Evolutionary conservation across 225 moss, liverwort and hornwort species (phyloP), one percentile per base, ranked within the genome.

Genomic region (Bryoerythrophyllum caledonicum): DNA sequence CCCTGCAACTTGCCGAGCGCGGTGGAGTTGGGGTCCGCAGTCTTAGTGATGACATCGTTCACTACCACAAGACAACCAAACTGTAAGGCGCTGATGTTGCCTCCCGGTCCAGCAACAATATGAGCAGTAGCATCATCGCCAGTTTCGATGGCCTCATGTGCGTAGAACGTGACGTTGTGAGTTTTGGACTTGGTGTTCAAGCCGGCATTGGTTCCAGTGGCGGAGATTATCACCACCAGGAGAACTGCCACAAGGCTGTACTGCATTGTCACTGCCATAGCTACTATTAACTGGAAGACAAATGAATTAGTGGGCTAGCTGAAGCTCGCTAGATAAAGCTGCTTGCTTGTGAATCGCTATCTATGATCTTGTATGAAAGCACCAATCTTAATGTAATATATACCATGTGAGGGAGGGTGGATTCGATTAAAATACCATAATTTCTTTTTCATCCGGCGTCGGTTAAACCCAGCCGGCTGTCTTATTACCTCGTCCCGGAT

Each of bases 101-200:
- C 63, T 6, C 23, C 40, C 5, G 63, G 63, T 10, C 38, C 63
- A 4, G 38, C 63, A 0, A 63, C 63, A 13, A 63, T 63, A 23
- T 11, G 2, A 7, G 40, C 63, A 5, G 38, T 63, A 14, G 38
- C 63, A 14, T 63, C 10, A 7, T 38, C 23, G 23, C 63, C 63
- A n/a, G 63, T 63, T 2, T 63, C 21, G 38, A 63, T 40, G 40
- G 38, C 38, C 23, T 63, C 63, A 13, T 23, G 63, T 13, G 40
- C 38, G 63, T n/a, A 63, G 63, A 63, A 63, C 63, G 63, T 65
- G 12, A 65, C 65, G 2, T 44, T 65, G 65, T 65, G 65, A 4
- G 65, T 65, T 44, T 26, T 65, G 65, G n/a, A n/a, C n/a, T n/a
- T n/a, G n/a, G n/a, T n/a, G n/a, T n/a, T n/a, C n/a, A n/a, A n/a